These are phyloP conservation scores for Brasenia schreberi DNA, from an alignment of 164 flowering plant species.

Conservation along the genomic window DNA sequence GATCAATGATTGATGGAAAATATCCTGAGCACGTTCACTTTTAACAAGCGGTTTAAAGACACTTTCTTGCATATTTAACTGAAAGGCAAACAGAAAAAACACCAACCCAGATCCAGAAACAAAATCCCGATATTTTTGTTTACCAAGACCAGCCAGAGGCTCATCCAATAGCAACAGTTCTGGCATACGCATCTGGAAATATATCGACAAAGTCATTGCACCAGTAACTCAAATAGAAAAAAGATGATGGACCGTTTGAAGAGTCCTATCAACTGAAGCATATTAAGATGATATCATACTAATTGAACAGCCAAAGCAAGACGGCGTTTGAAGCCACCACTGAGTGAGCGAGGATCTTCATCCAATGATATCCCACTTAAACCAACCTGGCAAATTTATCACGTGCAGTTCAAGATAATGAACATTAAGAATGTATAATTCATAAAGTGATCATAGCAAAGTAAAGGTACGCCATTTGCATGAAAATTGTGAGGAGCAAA, in stretches of 20 bases:
- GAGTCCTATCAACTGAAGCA: neutral
- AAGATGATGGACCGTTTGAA: neutral
- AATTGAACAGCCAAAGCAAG: conserved; percentile 96
- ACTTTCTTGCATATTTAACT: neutral
- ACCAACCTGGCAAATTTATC: conserved; percentile 52
- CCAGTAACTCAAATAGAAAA: neutral
- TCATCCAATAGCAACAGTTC: conserved; percentile 87
- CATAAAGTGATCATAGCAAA: neutral
- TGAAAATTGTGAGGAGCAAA: no score
- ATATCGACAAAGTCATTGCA: neutral
- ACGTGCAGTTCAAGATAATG: neutral
- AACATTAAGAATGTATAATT: neutral
- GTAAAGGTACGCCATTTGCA: no score
- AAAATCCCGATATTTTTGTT: conserved; percentile 7
- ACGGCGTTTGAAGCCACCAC: conserved; percentile 98
- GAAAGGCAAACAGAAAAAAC: neutral
- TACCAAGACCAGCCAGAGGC: conserved; percentile 99
- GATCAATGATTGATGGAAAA: no score
- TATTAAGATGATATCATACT: conserved; percentile 21
- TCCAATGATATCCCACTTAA: conserved; percentile 63
- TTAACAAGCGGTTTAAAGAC: no score
- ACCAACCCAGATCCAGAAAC: neutral
- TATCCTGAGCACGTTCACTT: no score
- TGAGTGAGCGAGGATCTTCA: conserved; percentile 82
- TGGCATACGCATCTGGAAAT: conserved; percentile 75